Conservation (phyloP, 2,329 filamentous ascomycete species). For the Ceratocystiopsis minuta region DNA sequence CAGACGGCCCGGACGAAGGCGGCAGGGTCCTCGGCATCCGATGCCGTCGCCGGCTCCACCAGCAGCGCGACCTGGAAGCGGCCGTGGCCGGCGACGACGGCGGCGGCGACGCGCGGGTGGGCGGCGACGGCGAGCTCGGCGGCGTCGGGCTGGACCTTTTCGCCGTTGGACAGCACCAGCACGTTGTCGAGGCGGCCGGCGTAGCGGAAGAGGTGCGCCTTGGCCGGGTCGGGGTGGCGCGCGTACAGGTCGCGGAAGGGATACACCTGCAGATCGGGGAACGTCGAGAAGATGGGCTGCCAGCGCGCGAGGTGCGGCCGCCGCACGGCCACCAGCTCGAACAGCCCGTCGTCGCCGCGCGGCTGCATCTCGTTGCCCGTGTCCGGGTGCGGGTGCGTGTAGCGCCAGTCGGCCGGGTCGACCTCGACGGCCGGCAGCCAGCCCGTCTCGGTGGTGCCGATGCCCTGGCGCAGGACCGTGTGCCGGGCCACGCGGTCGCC, state of each 20-base stretch:
- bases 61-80: conserved; percentile 1
- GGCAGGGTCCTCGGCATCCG: too few relatives aligned
- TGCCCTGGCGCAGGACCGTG: conserved; percentile 11
- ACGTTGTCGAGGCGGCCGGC: conserved; percentile 16
- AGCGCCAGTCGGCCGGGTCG: conserved; percentile 2
- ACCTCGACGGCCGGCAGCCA: conserved; percentile 11
- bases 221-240: conserved; percentile 14
- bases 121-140: conserved; percentile 1
- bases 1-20: too few relatives aligned
- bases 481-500: conserved; percentile 14
- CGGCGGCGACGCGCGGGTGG: not conserved
- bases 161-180: conserved; percentile 16
- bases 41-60: too few relatives aligned
- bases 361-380: not conserved
- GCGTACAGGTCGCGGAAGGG: conserved; percentile 18
- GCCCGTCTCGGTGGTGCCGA: conserved; percentile 4
- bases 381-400: conserved; percentile 1
- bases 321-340: conserved; percentile 17
- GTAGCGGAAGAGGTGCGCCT: conserved; percentile 7
- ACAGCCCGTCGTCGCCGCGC: conserved; percentile 11
- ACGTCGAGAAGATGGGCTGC: conserved; percentile 15
- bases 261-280: conserved; percentile 15
- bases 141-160: conserved; percentile 14
- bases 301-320: conserved; percentile 8
- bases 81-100: not conserved